Evolutionary conservation across 345 rosid genomes (phyloP), one percentile per base, ranked within the genome.

Genomic region (Bretschneidera sinensis): DNA sequence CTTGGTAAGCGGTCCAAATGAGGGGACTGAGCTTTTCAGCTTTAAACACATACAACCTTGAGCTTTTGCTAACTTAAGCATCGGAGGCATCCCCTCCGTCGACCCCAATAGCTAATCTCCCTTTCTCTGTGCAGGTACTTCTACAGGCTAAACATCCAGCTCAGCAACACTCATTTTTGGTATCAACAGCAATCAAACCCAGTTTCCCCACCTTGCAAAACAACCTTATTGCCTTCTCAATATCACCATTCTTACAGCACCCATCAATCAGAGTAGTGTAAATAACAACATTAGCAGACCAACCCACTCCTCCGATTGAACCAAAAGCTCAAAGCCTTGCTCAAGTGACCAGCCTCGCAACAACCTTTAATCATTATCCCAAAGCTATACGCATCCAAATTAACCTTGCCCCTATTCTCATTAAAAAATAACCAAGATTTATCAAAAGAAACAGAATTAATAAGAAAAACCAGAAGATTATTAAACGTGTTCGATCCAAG

Each of bases 261-360:
- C 96, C 96, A 72, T 91, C 88, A 65, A 91, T 88, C 85, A 85
- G 67, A 64, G 83, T 86, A 47, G 92, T 83, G 66, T 78, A 88
- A 58, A 86, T 71, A 50, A 80, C 92, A 61, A 85, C 88, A 65
- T 83, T 82, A 0, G 84, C 79, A 60, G 73, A 62, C 43, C 73
- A 69, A 64, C 85, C 84, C 77, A 65, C 48, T 74, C 85, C 70
- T 75, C 76, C 33, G 83, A 59, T 20, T 67, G 81, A 59, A 17
- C 63, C 33, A 85, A 60, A 57, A 85, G 51, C 63, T 72, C 76
- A 43, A 88, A 72, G 43, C 81, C 79, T 52, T 73, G 20, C 75
- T 64, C 62, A 80, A 59, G 62, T 79, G 78, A 21, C 98, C 87
- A 21, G 72, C 55, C 57, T 76, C 71, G 50, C 95, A 91, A 70